A percentile compares a stretch with the other conserved stretches of the same genome.
phyloP scores from a whole-genome alignment of 768 basidiomycete species.

The Pleurotus ostreatus region DNA sequence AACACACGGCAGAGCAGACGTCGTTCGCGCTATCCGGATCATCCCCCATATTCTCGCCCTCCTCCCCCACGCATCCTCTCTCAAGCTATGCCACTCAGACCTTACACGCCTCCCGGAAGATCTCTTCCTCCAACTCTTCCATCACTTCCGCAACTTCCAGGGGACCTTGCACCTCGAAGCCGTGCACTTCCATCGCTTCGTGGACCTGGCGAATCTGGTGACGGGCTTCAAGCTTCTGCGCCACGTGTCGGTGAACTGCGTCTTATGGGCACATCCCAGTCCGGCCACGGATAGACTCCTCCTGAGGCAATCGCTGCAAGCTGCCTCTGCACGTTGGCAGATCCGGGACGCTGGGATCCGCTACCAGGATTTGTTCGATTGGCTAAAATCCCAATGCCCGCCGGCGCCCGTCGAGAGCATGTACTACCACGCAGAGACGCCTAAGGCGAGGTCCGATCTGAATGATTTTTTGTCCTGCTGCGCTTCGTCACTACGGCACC shows the following conservation, averaged over 20 bases:
- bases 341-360: background rate
- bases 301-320: background rate
- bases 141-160: background rate
- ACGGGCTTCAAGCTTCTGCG: background rate
- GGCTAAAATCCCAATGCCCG: background rate
- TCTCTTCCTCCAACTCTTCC: slow-evolving; percentile 1
- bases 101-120: slow-evolving; percentile 1
- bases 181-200: slow-evolving; percentile 4
- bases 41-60: background rate
- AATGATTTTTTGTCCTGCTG: background rate
- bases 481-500: background rate
- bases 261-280: background rate
- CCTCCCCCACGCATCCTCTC: background rate
- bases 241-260: background rate
- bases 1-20: background rate
- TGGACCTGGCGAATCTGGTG: background rate
- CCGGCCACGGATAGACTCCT: background rate
- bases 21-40: slow-evolving; percentile 2
- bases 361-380: background rate
- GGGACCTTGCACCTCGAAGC: background rate
- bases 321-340: background rate
- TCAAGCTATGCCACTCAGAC: slow-evolving; percentile 2
- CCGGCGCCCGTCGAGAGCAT: background rate
- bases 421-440: slow-evolving; percentile 1
- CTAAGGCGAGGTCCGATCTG: background rate